Base-by-base conservation (phyloP, 805 yeast species). In the Saccharomycopsis amapae region DNA sequence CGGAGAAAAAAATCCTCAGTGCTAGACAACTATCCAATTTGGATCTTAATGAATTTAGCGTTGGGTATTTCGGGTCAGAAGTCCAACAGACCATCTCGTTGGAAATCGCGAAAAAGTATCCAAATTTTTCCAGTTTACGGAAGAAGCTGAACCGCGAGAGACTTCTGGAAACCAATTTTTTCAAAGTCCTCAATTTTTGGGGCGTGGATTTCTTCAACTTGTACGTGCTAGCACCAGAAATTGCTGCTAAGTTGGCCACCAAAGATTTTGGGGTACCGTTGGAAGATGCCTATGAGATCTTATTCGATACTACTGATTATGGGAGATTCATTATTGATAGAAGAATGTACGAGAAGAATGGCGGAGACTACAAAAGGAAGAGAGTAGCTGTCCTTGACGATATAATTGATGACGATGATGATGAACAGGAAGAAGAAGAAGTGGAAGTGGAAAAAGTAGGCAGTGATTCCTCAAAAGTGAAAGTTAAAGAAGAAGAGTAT, bases 261-360 rank as follows among this genome's bases (percentile, higher is more conserved):
- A 53, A 40, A n/a, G 57, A 44, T 33, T 45, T 54, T 23, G 53
- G 51, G 38, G 28, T 46, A 25, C 22, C 35, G 17, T 17, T 43
- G 20, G 42, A 32, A 24, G 45, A 43, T 4, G 38, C 44, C 2
- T 43, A 46, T 38, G 34, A 32, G 7, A 23, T 45, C 5, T 34
- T 49, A 31, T 7, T 19, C 17, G 52, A 46, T 17, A 49, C 52
- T 4, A 38, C 17, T 3, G 50, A 49, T 31, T 49, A 42, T 31
- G 52, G 52, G 5, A 25, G 50, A 24, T 37, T 46, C 22, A 31
- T 49, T 4, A 44, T 40, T 15, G 48, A 45, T 20, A 17, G 44
- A n/a, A 10, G 13, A 18, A 17, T 6, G 35, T 17, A 10, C 23
- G 25, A 19, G 37, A 7, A 7, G 12, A 12, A 26, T 12, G 12